Conservation (phyloP, 495 filamentous ascomycete species). For the Hypomontagnella monticulosa region DNA sequence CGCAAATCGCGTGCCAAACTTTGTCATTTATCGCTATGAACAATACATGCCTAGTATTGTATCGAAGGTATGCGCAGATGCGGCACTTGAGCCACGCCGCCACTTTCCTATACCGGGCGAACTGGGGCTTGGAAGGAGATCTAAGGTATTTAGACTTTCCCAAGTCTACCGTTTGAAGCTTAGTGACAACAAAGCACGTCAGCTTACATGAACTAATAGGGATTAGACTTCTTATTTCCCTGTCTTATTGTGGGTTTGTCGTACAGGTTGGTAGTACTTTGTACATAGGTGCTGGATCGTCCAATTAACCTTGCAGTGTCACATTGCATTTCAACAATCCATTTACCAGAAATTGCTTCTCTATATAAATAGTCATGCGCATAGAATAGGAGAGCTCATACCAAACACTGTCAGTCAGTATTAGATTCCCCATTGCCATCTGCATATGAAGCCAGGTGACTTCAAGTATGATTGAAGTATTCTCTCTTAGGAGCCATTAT, state of each 20-base stretch:
- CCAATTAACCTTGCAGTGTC: slow-evolving; percentile 18
- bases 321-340: slow-evolving; percentile 23
- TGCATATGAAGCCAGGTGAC: neutral
- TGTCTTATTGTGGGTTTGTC: neutral
- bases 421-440: neutral
- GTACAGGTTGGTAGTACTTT: neutral
- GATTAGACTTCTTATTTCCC: neutral
- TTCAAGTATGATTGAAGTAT: slow-evolving; percentile 28
- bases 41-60: slow-evolving; percentile 1
- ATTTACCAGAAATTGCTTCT: slow-evolving; percentile 23
- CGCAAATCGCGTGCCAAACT: slow-evolving; percentile 23
- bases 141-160: no score
- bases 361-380: neutral
- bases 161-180: no score
- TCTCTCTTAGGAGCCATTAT: slow-evolving; percentile 27
- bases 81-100: slow-evolving; percentile 2
- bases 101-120: slow-evolving; percentile 13
- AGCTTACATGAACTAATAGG: no score
- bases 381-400: slow-evolving; percentile 8
- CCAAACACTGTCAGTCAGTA: neutral
- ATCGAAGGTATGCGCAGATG: neutral
- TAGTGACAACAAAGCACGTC: no score
- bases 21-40: neutral
- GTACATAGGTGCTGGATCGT: neutral
- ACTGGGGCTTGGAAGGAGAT: neutral